A percentile compares a stretch with the other conserved stretches of the same genome.
Conservation (phyloP, 495 filamentous ascomycete species). For the Alectoria sarmentosa region DNA sequence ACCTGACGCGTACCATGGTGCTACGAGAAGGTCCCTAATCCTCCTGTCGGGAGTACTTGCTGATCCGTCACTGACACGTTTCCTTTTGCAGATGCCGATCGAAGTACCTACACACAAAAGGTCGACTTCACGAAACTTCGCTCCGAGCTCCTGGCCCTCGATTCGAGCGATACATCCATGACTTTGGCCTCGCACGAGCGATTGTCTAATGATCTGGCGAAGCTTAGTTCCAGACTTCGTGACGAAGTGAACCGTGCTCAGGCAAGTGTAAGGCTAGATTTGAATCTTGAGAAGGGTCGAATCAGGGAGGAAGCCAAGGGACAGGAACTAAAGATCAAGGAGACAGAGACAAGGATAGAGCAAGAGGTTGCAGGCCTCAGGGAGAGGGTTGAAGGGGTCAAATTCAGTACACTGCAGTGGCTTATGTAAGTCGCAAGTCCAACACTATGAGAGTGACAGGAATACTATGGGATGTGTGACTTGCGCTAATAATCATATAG, state of each 20-base stretch:
- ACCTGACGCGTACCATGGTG: conserved; percentile 97
- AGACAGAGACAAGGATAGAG: conserved; percentile 97
- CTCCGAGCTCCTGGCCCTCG: conserved; percentile 82
- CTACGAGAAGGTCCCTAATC: conserved; percentile 64
- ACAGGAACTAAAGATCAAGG: conserved; percentile 97
- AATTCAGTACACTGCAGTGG: conserved; percentile 97
- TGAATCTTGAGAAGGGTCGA: conserved; percentile 94
- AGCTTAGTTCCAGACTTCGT: conserved; percentile 76
- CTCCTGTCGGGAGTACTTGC: background rate
- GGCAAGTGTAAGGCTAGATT: conserved; percentile 79
- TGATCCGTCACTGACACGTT: background rate
- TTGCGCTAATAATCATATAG: conserved; percentile 29
- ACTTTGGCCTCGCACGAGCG: conserved; percentile 89
- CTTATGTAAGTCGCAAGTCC: conserved; percentile 54
- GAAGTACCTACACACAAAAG: conserved; percentile 92
- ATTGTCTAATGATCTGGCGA: conserved; percentile 87
- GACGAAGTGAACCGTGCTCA: conserved; percentile 94
- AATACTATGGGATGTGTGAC: conserved; percentile 26
- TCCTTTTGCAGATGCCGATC: conserved; percentile 40
- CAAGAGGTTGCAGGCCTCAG: conserved; percentile 89
- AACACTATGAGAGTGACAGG: background rate
- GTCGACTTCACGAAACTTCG: conserved; percentile 99
- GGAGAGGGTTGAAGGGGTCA: conserved; percentile 91
- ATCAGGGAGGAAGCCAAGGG: conserved; percentile 95
- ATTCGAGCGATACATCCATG: conserved; percentile 81